Percentiles rank a stretch among this genome's conserved stretches.
phyloP scores from a whole-genome alignment of 2,329 filamentous ascomycete genomes.

The Arthrinium puccinioides region DNA sequence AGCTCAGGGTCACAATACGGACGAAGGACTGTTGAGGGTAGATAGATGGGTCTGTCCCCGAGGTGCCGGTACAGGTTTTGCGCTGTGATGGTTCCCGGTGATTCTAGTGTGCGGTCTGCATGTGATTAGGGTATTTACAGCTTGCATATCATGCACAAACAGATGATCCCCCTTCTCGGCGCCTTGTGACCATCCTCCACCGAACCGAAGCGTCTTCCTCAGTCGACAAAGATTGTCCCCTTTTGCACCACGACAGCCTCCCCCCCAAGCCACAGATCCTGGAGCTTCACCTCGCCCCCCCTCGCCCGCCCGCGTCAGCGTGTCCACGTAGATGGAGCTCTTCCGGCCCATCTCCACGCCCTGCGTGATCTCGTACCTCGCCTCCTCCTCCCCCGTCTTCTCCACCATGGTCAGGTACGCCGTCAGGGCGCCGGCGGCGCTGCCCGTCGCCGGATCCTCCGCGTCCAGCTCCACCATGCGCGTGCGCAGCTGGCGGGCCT shows the following conservation, averaged over 20 bases:
- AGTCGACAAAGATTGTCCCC: conserved; percentile 17
- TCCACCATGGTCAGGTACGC: conserved; percentile 44
- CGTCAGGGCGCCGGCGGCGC: conserved; percentile 50
- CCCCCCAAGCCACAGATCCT: conserved; percentile 20
- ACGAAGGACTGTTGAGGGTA: too few relatives aligned
- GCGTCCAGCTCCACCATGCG: conserved; percentile 47
- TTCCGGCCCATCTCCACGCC: conserved; percentile 61
- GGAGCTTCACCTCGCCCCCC: conserved; percentile 9
- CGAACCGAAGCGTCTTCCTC: too few relatives aligned
- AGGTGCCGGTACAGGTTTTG: too few relatives aligned
- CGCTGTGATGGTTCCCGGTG: too few relatives aligned
- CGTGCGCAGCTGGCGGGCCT: conserved; percentile 36
- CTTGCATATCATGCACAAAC: too few relatives aligned
- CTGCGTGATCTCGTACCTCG: conserved; percentile 49
- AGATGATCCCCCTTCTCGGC: too few relatives aligned
- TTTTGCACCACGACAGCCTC: conserved; percentile 22
- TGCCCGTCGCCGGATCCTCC: conserved; percentile 58
- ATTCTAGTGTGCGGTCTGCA: too few relatives aligned
- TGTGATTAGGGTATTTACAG: too few relatives aligned
- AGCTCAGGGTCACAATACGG: too few relatives aligned
- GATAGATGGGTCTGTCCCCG: too few relatives aligned
- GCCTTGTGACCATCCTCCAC: too few relatives aligned
- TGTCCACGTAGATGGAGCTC: conserved; percentile 43
- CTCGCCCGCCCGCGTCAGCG: conserved; percentile 16
- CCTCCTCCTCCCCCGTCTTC: conserved; percentile 12